These are phyloP conservation scores for Stagonosporopsis rhizophila DNA, from an alignment of 2,329 filamentous ascomycete species.

Conservation along the genomic window DNA sequence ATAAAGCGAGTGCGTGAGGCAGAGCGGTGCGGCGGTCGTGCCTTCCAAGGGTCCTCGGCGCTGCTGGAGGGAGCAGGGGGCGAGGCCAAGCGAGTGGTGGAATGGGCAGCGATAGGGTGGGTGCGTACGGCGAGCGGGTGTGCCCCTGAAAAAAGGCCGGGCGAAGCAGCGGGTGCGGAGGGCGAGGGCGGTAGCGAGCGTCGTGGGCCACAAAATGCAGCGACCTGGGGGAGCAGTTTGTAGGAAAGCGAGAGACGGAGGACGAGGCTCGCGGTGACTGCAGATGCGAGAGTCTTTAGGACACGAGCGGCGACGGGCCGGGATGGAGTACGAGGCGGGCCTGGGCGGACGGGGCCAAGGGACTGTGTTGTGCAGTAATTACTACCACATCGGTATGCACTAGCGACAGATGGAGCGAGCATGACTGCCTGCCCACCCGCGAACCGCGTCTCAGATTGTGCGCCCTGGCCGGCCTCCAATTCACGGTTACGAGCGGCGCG, in stretches of 20 bases:
- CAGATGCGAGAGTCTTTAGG: constrained; percentile 6
- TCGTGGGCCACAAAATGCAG: constrained; percentile 9
- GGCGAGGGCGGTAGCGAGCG: constrained; percentile 12
- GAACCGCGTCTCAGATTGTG: constrained; percentile 7
- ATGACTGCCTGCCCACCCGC: too few relatives aligned
- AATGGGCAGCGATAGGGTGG: not conserved
- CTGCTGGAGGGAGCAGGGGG: constrained; percentile 4
- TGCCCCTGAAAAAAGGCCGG: constrained; percentile 16
- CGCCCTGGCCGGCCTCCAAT: constrained; percentile 6
- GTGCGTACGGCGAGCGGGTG: constrained; percentile 6
- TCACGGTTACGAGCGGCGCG: constrained; percentile 7
- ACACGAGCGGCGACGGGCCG: constrained; percentile 1
- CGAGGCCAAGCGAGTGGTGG: constrained; percentile 12
- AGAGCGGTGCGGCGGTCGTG: not conserved
- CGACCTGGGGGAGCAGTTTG: constrained; percentile 5
- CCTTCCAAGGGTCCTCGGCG: constrained; percentile 3
- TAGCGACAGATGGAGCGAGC: constrained; percentile 8
- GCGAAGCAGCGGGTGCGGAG: constrained; percentile 2
- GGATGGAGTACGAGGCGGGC: not conserved
- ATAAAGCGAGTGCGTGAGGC: not conserved
- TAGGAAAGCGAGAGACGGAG: constrained; percentile 10
- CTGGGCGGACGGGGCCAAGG: constrained; percentile 1
- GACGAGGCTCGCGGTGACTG: constrained; percentile 14
- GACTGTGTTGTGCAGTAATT: constrained; percentile 5
- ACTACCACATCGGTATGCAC: constrained; percentile 3